Evolutionary conservation across 495 filamentous ascomycete species (phyloP), one percentile per base, ranked within the genome.

Genomic region (Neurospora sp.): DNA sequence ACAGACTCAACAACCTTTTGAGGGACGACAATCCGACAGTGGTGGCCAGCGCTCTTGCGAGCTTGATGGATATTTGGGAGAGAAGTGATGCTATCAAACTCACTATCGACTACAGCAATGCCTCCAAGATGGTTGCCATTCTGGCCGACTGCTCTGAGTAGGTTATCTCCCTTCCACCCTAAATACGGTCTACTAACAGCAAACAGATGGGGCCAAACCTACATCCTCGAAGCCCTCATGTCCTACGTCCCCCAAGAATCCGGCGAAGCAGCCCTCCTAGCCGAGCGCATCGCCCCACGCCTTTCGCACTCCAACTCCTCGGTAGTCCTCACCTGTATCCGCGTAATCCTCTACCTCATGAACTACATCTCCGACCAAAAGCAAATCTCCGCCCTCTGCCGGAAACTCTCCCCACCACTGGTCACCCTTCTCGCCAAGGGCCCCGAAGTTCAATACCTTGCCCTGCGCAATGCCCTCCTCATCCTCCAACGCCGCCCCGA

Each of bases 61-160:
- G 91, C 37, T 81, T 99, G 79, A 94, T 97, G 89, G 96, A 99
- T 82, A 99, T 99, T 71, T 99, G 96, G 96, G 96, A 98, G 80
- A 87, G 95, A 70, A 98, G 94, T 79, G 96, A 98, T 80, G 92
- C 91, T 72, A 99, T 99, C 82, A 98, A 97, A 76, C 89, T 99
- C 69, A 98, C 96, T 3, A 98, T 99, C 76, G 96, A 99, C 81
- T 97, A 98, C 81, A 89, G 89, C 71, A 98, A 96, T 81, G 96
- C 96, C 17, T 97, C 94, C 62, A 99, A 98, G 84, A 92, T 99
- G 84, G 94, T 98, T 17, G 94, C 96, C 73, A 98, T 99, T 71
- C 77, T 99, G 69, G 90, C 96, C 19, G 96, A 98, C 78, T 98
- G 96, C 82, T 98, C 96, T 21, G 96, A 99, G 93, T 97, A 87